Conservation (phyloP, 2,329 filamentous ascomycete species). For the Hypoxylon sp. region DNA sequence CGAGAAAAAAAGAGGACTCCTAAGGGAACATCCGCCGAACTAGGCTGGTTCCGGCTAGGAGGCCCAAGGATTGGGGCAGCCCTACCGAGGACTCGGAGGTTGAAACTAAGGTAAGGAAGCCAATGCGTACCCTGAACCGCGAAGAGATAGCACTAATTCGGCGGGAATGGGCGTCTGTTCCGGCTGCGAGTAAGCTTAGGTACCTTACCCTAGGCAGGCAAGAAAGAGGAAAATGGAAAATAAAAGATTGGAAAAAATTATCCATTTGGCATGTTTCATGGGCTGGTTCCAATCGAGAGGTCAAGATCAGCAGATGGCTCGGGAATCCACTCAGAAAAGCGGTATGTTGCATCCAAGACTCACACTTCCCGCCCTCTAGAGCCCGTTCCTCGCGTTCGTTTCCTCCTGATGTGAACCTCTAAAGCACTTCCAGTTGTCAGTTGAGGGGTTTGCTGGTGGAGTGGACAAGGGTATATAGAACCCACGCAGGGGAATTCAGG, state of each 20-base stretch:
- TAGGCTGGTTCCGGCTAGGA: slow-evolving; percentile 24
- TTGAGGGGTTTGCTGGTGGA: slow-evolving; percentile 39
- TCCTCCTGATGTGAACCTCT: slow-evolving; percentile 32
- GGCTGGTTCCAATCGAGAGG: slow-evolving; percentile 38
- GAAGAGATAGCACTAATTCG: slow-evolving; percentile 10
- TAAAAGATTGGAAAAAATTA: slow-evolving; percentile 33
- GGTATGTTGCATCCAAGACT: slow-evolving; percentile 40
- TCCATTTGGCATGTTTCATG: slow-evolving; percentile 30
- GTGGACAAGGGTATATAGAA: slow-evolving; percentile 36
- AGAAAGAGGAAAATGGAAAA: slow-evolving; percentile 33
- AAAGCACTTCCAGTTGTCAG: slow-evolving; percentile 40
- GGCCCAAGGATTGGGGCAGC: slow-evolving; percentile 11
- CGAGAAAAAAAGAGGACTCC: neutral
- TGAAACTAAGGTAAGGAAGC: slow-evolving; percentile 17
- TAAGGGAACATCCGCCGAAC: slow-evolving; percentile 2
- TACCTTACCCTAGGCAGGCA: slow-evolving; percentile 10
- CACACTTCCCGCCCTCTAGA: slow-evolving; percentile 16
- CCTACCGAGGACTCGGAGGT: slow-evolving; percentile 29
- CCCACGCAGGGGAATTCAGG: slow-evolving; percentile 41
- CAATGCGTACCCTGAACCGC: slow-evolving; percentile 8
- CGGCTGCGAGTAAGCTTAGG: slow-evolving; percentile 34
- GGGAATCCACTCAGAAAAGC: slow-evolving; percentile 30
- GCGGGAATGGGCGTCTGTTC: slow-evolving; percentile 19
- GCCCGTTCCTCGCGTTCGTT: slow-evolving; percentile 15
- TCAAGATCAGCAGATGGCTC: slow-evolving; percentile 35